Percentiles rank a stretch among this genome's conserved stretches.
Conservation (phyloP, 2,329 filamentous ascomycete species). For the Mycosphaerella sp. region DNA sequence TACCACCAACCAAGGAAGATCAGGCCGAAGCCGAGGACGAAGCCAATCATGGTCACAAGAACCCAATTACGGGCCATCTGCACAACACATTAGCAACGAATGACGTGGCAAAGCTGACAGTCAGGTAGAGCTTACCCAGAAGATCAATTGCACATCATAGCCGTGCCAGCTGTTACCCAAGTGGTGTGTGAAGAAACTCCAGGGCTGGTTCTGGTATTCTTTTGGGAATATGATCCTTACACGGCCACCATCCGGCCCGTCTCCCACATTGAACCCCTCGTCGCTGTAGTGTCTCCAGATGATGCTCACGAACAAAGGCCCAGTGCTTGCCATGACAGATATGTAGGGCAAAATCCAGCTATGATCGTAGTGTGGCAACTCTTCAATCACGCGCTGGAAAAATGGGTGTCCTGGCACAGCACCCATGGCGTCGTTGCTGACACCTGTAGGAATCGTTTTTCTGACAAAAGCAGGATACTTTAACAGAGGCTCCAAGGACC, state of each 20-base stretch:
- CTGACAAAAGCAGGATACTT: constrained; percentile 64
- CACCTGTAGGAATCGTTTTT: constrained; percentile 67
- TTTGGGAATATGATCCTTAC: constrained; percentile 64
- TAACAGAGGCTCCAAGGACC: constrained; percentile 58
- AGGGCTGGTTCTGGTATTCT: constrained; percentile 61
- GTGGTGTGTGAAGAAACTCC: constrained; percentile 67
- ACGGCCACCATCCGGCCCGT: constrained; percentile 42
- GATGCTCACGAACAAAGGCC: constrained; percentile 68
- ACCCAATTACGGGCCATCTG: constrained; percentile 48
- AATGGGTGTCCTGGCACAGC: constrained; percentile 66
- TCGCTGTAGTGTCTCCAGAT: constrained; percentile 69
- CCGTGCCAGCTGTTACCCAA: constrained; percentile 61
- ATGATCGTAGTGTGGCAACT: constrained; percentile 60
- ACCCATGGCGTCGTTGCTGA: constrained; percentile 77
- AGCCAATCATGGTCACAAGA: constrained; percentile 49
- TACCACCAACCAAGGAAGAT: constrained; percentile 47
- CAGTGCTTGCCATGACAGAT: constrained; percentile 73
- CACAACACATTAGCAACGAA: constrained; percentile 16
- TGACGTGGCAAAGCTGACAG: neutral
- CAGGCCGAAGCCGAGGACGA: constrained; percentile 44
- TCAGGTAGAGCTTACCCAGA: constrained; percentile 47
- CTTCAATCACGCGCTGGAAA: constrained; percentile 63
- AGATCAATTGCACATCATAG: constrained; percentile 57
- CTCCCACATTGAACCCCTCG: constrained; percentile 40
- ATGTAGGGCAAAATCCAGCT: constrained; percentile 67